A percentile compares a stretch with the other conserved stretches of the same genome.
phyloP scores from a whole-genome alignment of 2,329 filamentous ascomycete genomes.

The Dactylella cylindrospora region DNA sequence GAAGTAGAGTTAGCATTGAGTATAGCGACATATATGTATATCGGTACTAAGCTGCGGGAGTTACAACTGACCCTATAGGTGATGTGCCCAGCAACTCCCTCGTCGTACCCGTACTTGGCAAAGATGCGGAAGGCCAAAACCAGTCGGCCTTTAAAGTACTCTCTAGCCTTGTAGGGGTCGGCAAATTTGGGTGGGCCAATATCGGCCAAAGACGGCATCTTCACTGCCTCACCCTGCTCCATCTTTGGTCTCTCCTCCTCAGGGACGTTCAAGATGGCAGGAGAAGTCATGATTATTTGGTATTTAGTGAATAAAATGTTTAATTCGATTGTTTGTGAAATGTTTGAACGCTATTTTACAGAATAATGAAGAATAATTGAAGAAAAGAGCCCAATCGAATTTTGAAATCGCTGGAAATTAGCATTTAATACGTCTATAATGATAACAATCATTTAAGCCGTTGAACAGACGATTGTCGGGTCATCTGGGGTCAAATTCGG shows the following conservation, averaged over 20 bases:
- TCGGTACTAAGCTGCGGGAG: background rate
- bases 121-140: slow-evolving; percentile 63
- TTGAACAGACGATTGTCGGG: too few relatives aligned
- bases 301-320: too few relatives aligned
- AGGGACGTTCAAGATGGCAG: too few relatives aligned
- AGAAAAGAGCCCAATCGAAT: too few relatives aligned
- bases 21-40: too few relatives aligned
- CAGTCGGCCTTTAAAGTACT: slow-evolving; percentile 60
- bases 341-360: slow-evolving; percentile 72
- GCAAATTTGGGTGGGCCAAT: slow-evolving; percentile 32
- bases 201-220: slow-evolving; percentile 29
- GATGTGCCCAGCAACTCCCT: slow-evolving; percentile 58
- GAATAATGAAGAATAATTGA: too few relatives aligned
- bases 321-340: slow-evolving; percentile 90
- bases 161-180: slow-evolving; percentile 49
- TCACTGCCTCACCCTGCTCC: slow-evolving; percentile 26
- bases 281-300: too few relatives aligned
- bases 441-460: too few relatives aligned
- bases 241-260: slow-evolving; percentile 29
- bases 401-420: too few relatives aligned
- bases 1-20: too few relatives aligned
- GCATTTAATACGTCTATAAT: too few relatives aligned
- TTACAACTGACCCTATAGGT: slow-evolving; percentile 28
- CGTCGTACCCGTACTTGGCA: slow-evolving; percentile 61
- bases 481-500: too few relatives aligned